Percentiles rank a stretch among this genome's conserved stretches.
phyloP scores from a whole-genome alignment of 1,139 yeast species.

The Kodamaea derodonti region DNA sequence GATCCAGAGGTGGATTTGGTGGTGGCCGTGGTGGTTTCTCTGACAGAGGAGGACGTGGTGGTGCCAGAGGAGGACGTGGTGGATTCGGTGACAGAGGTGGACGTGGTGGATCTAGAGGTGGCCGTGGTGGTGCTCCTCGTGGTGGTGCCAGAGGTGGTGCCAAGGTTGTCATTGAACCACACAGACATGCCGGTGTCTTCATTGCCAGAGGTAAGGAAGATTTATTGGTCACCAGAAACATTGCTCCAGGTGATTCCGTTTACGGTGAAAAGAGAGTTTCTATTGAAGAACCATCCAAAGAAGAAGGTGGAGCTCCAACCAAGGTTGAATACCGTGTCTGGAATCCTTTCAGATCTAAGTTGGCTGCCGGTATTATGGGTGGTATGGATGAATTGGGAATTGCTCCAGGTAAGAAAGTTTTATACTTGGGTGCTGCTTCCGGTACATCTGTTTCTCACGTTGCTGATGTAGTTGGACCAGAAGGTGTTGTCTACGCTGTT shows the following conservation, averaged over 20 bases:
- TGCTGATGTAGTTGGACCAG: slow-evolving; percentile 97
- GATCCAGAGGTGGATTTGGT: slow-evolving; percentile 45
- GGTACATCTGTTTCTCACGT: slow-evolving; percentile 99
- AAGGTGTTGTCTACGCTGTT: slow-evolving; percentile 97
- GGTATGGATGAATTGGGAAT: slow-evolving; percentile 97
- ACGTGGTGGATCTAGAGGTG: slow-evolving; percentile 54
- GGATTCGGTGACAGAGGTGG: slow-evolving; percentile 50
- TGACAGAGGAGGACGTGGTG: slow-evolving; percentile 29
- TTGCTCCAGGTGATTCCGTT: slow-evolving; percentile 97
- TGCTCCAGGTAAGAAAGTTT: slow-evolving; percentile 97
- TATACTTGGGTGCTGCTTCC: slow-evolving; percentile 98
- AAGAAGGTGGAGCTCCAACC: slow-evolving; percentile 85
- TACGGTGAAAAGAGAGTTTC: slow-evolving; percentile 97
- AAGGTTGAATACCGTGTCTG: slow-evolving; percentile 98
- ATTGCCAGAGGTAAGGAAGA: slow-evolving; percentile 99
- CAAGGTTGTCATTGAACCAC: slow-evolving; percentile 96
- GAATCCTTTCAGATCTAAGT: slow-evolving; percentile 99
- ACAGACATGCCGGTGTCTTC: slow-evolving; percentile 96
- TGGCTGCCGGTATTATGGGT: slow-evolving; percentile 99
- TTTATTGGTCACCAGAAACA: slow-evolving; percentile 91
- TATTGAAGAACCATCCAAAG: slow-evolving; percentile 86
- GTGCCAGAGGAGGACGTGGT: slow-evolving; percentile 31
- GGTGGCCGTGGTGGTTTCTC: slow-evolving; percentile 22
- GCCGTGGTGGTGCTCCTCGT: slow-evolving; percentile 69
- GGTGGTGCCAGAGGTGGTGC: slow-evolving; percentile 86